phyloP scores from a whole-genome alignment of 129 eudicot genomes.

The Scalesia atractyloides region DNA sequence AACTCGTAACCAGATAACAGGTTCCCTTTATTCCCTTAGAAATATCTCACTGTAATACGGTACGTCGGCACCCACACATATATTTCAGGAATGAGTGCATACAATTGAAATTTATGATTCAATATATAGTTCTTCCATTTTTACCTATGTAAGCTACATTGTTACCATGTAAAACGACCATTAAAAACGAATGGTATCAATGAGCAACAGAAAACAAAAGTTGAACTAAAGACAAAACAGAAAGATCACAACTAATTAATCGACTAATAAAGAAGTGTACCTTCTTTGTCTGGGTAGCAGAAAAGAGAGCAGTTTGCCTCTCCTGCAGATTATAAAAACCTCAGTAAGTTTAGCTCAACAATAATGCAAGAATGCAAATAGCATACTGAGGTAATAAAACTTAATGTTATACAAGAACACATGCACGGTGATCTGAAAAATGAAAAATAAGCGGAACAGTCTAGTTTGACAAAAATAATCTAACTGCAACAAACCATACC shows the following conservation, averaged over 20 bases:
- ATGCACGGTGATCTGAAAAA: background rate
- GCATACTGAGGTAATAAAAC: background rate
- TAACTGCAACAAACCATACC: conserved; percentile 37
- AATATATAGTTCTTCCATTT: too few species aligned
- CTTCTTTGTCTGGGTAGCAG: conserved; percentile 94
- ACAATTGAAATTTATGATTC: too few species aligned
- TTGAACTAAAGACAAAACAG: background rate
- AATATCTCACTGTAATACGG: background rate
- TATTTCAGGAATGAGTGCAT: too few species aligned
- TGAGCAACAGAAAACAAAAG: background rate
- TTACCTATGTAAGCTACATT: too few species aligned
- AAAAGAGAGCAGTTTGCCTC: conserved; percentile 89
- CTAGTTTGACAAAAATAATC: background rate
- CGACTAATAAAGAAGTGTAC: conserved; percentile 27
- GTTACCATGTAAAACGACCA: background rate
- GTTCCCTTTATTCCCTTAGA: background rate
- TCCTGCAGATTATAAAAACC: conserved; percentile 42
- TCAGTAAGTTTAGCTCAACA: conserved; percentile 14
- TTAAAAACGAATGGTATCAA: background rate
- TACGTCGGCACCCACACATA: too few species aligned
- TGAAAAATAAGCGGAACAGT: background rate
- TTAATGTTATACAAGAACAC: background rate
- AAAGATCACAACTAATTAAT: background rate
- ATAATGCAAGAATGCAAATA: background rate
- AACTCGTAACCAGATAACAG: background rate